Evolutionary conservation across 106 monocot species (phyloP).

Genomic region (Gastrodia elata): DNA sequence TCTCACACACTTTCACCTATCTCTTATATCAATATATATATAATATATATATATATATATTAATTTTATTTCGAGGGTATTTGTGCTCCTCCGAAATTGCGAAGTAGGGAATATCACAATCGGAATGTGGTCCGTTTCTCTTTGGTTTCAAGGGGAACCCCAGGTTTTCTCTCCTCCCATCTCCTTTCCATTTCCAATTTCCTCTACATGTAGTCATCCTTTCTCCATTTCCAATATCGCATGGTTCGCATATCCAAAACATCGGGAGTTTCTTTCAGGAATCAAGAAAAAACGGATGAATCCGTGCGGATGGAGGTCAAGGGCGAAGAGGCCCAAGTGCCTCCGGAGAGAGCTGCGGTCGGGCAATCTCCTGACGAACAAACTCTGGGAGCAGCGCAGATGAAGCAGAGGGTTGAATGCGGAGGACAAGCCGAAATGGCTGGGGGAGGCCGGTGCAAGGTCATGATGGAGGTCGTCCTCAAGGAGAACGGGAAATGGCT

Average conservation of each 20-base stretch:
- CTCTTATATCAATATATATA: no score
- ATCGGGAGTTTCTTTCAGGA: neutral
- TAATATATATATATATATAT: no score
- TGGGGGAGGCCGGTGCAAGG: slow-evolving; percentile 26
- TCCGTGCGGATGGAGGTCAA: slow-evolving; percentile 1
- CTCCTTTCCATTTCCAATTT: neutral
- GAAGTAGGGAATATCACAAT: neutral
- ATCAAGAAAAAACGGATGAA: neutral
- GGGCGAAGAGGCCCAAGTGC: neutral
- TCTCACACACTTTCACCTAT: no score
- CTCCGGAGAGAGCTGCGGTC: neutral
- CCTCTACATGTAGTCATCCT: neutral
- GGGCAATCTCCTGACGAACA: neutral
- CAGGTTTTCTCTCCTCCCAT: neutral
- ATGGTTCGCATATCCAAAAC: neutral
- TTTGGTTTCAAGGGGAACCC: neutral
- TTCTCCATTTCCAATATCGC: neutral
- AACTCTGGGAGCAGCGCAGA: slow-evolving; percentile 21
- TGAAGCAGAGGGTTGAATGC: neutral
- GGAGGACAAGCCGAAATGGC: neutral
- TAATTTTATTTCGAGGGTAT: no score
- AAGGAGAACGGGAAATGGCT: slow-evolving; percentile 33
- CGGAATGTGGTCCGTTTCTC: neutral
- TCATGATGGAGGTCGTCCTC: slow-evolving; percentile 47
- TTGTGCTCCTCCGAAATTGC: no score